Base-by-base conservation (phyloP, 768 basidiomycete species). In the Auricularia auricula-judae region DNA sequence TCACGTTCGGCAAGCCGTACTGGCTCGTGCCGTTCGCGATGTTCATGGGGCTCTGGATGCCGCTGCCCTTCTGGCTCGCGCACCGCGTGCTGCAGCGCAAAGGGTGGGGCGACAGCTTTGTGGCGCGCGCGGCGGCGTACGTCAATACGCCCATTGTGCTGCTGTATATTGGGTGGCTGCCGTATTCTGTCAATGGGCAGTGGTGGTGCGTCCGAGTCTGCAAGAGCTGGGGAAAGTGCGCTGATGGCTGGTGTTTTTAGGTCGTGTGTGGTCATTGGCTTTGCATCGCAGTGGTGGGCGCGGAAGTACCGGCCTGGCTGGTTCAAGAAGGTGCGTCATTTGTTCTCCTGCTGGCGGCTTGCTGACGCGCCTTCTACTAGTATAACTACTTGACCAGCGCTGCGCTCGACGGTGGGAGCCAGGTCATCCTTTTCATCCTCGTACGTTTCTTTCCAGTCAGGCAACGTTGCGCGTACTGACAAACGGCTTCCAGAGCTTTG, bases 261-360 rank as follows among this genome's bases (percentile, higher is more conserved):
- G n/a, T n/a, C n/a, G n/a, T n/a, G n/a, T n/a, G n/a, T n/a, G n/a
- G 72, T 83, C 33, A 82, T 84, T 63, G 82, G 83, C 3, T 71
- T 79, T 62, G 70, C 71, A 18, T 77, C 79, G 3, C 81, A 82
- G 68, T 82, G 78, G 76, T 83, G 79, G 79, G 76, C 79, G 23
- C 73, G 81, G 60, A 76, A 74, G 7, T 71, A 76, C 47, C 69
- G 74, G 18, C 80, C 80, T 4, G 71, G 68, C n/a, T 80, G 79
- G 78, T 81, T 81, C 71, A 78, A 76, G 66, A 83, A 81, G 72
- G 76, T 76, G 67, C 61, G 65, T 68, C 53, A 60, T 12, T 44
- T 51, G 51, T 51, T 43, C 16, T 12, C 33, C n/a, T 14, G 23
- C 67, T 16, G 14, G 34, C 39, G n/a, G 12, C 21, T 3, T 29